A percentile compares a stretch with the other conserved stretches of the same genome.
These are phyloP conservation scores for Trichoderma gamsii DNA, from an alignment of 495 filamentous ascomycete species.

Conservation along the genomic window DNA sequence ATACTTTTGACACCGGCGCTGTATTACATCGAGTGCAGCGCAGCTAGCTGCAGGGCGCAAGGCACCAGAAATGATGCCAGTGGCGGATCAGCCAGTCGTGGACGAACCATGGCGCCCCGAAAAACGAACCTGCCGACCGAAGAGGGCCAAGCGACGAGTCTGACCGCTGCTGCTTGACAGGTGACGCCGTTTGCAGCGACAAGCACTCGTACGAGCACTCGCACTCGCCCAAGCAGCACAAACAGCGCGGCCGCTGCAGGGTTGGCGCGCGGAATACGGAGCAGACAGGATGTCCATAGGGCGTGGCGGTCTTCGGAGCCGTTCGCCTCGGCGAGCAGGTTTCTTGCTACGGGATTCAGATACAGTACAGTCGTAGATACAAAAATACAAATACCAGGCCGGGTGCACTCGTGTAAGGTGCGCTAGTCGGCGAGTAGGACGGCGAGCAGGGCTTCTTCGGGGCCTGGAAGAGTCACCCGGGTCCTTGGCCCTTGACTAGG, in stretches of 20 bases:
- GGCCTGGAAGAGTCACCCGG: slow-evolving; percentile 12
- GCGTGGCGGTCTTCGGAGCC: slow-evolving; percentile 7
- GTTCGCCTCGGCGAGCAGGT: slow-evolving; percentile 1
- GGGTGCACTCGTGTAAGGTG: not conserved
- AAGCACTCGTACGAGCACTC: not conserved
- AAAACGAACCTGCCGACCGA: not conserved
- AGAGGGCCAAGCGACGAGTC: not conserved
- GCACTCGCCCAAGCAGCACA: not conserved
- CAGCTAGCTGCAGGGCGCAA: not conserved
- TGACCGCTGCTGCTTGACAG: not conserved
- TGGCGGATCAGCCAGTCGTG: not conserved
- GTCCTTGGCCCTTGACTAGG: not conserved
- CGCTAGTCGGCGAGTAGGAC: not conserved
- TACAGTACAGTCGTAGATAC: not conserved
- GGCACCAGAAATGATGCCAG: slow-evolving; percentile 4
- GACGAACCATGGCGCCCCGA: not conserved
- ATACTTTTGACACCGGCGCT: not conserved
- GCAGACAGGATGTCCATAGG: not conserved
- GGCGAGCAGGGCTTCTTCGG: not conserved
- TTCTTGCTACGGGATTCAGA: not conserved
- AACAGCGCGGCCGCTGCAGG: not conserved
- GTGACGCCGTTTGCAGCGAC: not conserved
- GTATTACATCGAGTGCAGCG: not conserved
- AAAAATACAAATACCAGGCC: not conserved
- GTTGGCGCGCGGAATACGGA: not conserved